These are phyloP conservation scores for Ustilago nuda DNA, from an alignment of 1,284 basidiomycete genomes.

Conservation along the genomic window DNA sequence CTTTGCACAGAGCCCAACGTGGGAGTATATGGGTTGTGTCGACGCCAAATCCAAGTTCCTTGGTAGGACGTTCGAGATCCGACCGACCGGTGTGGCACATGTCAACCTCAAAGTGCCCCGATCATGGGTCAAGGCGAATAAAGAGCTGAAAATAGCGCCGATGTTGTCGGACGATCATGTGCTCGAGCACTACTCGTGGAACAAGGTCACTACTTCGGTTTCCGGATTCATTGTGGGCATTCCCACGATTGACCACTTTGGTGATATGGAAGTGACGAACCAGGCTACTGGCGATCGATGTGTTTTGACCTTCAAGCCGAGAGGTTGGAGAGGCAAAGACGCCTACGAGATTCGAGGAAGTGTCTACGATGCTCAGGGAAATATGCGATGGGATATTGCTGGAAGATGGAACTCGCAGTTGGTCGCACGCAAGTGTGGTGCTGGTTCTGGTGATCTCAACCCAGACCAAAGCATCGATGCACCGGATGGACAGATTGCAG, in stretches of 20 bases:
- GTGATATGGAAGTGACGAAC: conserved; percentile 89
- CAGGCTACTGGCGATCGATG: conserved; percentile 93
- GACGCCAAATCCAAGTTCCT: conserved; percentile 67
- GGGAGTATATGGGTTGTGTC: conserved; percentile 84
- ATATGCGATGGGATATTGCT: conserved; percentile 86
- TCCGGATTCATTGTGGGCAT: conserved; percentile 93
- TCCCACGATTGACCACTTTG: conserved; percentile 96
- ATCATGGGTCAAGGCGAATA: conserved; percentile 45
- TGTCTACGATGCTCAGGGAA: conserved; percentile 78
- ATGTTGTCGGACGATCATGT: conserved; percentile 28
- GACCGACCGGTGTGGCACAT: conserved; percentile 93
- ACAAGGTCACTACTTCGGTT: conserved; percentile 75
- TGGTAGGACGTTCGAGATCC: conserved; percentile 94
- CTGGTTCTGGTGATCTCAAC: conserved; percentile 77
- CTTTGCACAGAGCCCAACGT: conserved; percentile 81
- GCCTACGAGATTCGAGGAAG: conserved; percentile 91
- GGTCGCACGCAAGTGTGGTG: conserved; percentile 80
- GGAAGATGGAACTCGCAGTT: conserved; percentile 96
- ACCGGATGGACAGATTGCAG: conserved; percentile 65
- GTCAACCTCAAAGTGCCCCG: conserved; percentile 78
- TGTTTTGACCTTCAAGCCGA: conserved; percentile 91
- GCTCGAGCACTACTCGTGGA: conserved; percentile 86
- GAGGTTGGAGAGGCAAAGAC: conserved; percentile 91
- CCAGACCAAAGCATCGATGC: conserved; percentile 74
- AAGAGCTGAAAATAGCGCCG: conserved; percentile 40